A percentile compares a stretch with the other conserved stretches of the same genome.
phyloP scores from a whole-genome alignment of 2,329 filamentous ascomycete genomes.

The Colletotrichum salicis region DNA sequence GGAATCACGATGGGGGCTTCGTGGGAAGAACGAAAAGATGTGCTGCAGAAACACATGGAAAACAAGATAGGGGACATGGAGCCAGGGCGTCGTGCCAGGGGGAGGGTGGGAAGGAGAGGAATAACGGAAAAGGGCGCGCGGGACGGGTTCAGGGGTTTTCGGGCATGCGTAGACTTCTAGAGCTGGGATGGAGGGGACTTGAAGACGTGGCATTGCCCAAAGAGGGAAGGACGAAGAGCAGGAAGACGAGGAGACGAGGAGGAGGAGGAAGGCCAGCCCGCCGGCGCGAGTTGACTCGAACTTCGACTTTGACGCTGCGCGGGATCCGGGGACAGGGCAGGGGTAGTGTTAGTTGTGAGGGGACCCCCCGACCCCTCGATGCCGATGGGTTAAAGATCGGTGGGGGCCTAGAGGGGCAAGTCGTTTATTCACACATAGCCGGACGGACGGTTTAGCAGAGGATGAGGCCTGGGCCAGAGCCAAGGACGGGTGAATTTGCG shows the following conservation, averaged over 20 bases:
- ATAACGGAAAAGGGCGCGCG: neutral
- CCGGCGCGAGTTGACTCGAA: neutral
- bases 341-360: neutral
- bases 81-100: neutral
- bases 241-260: too few species aligned
- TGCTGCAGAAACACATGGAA: constrained; percentile 15
- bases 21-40: neutral
- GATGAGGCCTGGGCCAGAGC: neutral
- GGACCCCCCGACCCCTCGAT: neutral
- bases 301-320: neutral
- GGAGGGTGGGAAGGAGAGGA: neutral
- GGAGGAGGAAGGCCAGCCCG: neutral
- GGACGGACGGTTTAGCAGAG: neutral
- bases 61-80: neutral
- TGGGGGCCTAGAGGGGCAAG: constrained; percentile 3
- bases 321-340: constrained; percentile 11
- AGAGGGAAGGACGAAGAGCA: neutral
- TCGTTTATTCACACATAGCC: neutral
- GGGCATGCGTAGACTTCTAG: neutral
- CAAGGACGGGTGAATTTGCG: neutral
- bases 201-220: neutral
- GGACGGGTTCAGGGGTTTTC: neutral
- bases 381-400: constrained; percentile 23
- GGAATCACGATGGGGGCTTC: constrained; percentile 11
- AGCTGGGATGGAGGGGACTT: neutral